Base-by-base conservation (phyloP, 2,329 filamentous ascomycete species). In the Penicillium sp. region DNA sequence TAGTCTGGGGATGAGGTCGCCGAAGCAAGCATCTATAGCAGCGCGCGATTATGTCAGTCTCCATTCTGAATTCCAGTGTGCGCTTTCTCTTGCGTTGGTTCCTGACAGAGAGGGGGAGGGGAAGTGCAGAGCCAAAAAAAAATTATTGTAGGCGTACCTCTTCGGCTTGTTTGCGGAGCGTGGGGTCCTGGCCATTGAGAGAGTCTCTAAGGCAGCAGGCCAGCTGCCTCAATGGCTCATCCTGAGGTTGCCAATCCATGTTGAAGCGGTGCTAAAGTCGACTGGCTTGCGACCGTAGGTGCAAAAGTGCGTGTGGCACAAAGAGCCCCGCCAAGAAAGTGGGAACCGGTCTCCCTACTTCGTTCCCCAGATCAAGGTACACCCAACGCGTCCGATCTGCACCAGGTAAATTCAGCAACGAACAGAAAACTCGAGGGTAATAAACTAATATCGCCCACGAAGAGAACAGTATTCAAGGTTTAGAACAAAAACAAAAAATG, bases 181-280 rank as follows among this genome's bases (percentile, higher is more conserved):
- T 81, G 73, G 87, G 87, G 77, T 96, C 86, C 73, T 90, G 88
- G 66, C 89, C 89, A 74, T 91, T 96, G 69, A 98, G 82, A 45
- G 95, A 97, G 80, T 98, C 93, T 79, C 88, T 91, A 71, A 99
- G 85, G 78, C 88, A 97, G 71, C 88, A 85, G 66, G 91, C 89
- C 65, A 99, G 86, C 84, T 97, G 93, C 82, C 84, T 85, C 81
- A 99, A 82, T 75, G 89, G 91, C 82, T 93, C 90, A 70, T 89
- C 86, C 71, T 90, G 83, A 61, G 95, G 95, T 81, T 96, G 90
- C 95, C 95, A 99, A 77, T 88, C 86, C 93, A 96, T 97, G 74
- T 60, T 66, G 60, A 46, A 58, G 48, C 53, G 45, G 56, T 63
- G 55, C 29, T 35, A 49, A 52, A 58, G 55, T 59, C 39, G 58